Evolutionary conservation across 495 filamentous ascomycete species (phyloP).

Genomic region (Mytilinidion resinicola): DNA sequence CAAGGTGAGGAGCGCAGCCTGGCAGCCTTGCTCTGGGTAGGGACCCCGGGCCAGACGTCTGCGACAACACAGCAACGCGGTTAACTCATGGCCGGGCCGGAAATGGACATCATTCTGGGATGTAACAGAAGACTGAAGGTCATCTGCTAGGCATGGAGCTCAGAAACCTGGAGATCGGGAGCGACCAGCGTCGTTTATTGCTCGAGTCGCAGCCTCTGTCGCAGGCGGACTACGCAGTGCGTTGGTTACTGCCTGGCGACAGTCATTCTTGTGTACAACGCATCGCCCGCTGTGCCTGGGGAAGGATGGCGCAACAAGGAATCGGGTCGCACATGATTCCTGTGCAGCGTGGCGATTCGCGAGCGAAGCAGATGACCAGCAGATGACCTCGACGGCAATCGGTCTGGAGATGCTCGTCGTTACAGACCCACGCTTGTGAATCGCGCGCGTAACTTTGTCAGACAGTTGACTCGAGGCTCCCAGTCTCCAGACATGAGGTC

Average conservation of each 20-base stretch:
- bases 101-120: not conserved
- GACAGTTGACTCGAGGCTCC: constrained; percentile 1
- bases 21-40: not conserved
- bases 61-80: not conserved
- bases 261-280: constrained; percentile 28
- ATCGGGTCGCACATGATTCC: constrained; percentile 28
- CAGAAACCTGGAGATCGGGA: constrained; percentile 19
- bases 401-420: constrained; percentile 19
- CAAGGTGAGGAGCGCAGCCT: constrained; percentile 10
- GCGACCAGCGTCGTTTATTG: constrained; percentile 9
- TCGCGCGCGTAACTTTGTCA: not conserved
- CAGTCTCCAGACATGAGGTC: constrained; percentile 8
- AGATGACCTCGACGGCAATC: constrained; percentile 26
- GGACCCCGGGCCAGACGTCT: not conserved
- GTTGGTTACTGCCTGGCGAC: constrained; percentile 8
- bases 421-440: constrained; percentile 8
- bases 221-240: constrained; percentile 16
- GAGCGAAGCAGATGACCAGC: not conserved
- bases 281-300: constrained; percentile 23
- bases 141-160: constrained; percentile 4
- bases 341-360: constrained; percentile 24
- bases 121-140: not conserved
- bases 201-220: constrained; percentile 5
- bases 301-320: constrained; percentile 13
- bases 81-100: not conserved